A percentile compares a stretch with the other conserved stretches of the same genome.
phyloP scores from a whole-genome alignment of 495 filamentous ascomycete genomes.

The Penicillium tannophilum region DNA sequence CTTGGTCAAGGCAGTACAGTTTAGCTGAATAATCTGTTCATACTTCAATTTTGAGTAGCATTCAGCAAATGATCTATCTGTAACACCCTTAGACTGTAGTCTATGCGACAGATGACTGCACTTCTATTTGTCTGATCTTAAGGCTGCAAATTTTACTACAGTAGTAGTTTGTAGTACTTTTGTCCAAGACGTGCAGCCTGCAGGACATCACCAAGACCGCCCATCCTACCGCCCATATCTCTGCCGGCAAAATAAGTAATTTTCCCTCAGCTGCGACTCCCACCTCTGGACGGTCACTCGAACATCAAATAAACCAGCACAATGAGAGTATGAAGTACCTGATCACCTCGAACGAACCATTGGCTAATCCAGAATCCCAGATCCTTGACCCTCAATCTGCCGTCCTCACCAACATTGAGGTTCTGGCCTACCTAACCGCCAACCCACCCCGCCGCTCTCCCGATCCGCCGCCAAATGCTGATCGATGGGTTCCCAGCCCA shows the following conservation, averaged over 20 bases:
- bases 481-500: conserved; percentile 44
- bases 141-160: not conserved
- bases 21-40: conserved; percentile 38
- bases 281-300: conserved; percentile 4
- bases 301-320: conserved; percentile 12
- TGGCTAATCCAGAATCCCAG: conserved; percentile 31
- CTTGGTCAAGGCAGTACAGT: conserved; percentile 42
- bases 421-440: conserved; percentile 56
- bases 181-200: not conserved
- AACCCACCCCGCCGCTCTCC: conserved; percentile 49
- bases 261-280: conserved; percentile 20
- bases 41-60: conserved; percentile 20
- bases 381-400: conserved; percentile 65
- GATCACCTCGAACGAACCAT: not conserved
- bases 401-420: conserved; percentile 66
- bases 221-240: conserved; percentile 15
- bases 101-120: not conserved
- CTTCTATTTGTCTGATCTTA: too few species aligned
- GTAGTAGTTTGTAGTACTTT: not conserved
- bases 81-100: not conserved
- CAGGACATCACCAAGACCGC: conserved; percentile 4
- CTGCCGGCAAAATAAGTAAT: conserved; percentile 29
- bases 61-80: not conserved
- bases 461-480: conserved; percentile 39
- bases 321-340: conserved; percentile 34